Base-by-base conservation (phyloP, 352 stramenopile genomes). In the Globisporangium viniferum region DNA sequence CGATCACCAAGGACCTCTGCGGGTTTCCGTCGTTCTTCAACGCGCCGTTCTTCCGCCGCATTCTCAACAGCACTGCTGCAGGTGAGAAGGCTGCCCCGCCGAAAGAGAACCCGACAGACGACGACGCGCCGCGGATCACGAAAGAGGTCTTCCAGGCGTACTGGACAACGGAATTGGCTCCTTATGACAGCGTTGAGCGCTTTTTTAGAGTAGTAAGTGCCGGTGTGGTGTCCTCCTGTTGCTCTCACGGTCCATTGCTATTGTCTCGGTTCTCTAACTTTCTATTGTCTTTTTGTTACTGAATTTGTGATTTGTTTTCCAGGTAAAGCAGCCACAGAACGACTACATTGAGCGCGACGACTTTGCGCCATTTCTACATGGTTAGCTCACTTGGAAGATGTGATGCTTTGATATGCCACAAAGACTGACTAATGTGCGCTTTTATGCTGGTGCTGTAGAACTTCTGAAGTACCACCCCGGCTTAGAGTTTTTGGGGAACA, bases 21-120 rank as follows among this genome's bases (percentile, higher is more conserved):
- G 88, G 91, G 9, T 98, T 99, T 76, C 97, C 97, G n/a, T 98
- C 94, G 24, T 99, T 99, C 79, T 99, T 99, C 75, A 99, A 99
- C 73, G 90, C 91, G 36, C 95, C 97, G 53, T 90, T 99, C 39
- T 99, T 98, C 75, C 79, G 89, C 53, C 85, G 97, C 6, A 98
- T 99, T 59, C 63, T 88, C 18, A 68, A 31, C 31, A 60, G 55
- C 55, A 58, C 22, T 22, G 6, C 24, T 31, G 39, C 51, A 33
- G 63, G 71, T 29, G 46, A 48, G 49, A 41, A 68, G 48, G 68
- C 29, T 49, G 35, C 59, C 2, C 57, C 24, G 6, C 2, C 14
- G 24, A 22, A 60, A 33, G 31, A 53, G 70, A 85, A 29, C 63
- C 77, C 27, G 64, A 29, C 60, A 53, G 67, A 64, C 20, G 70